Conservation (phyloP, 257 asterid species). For the Penstemon davidsonii region DNA sequence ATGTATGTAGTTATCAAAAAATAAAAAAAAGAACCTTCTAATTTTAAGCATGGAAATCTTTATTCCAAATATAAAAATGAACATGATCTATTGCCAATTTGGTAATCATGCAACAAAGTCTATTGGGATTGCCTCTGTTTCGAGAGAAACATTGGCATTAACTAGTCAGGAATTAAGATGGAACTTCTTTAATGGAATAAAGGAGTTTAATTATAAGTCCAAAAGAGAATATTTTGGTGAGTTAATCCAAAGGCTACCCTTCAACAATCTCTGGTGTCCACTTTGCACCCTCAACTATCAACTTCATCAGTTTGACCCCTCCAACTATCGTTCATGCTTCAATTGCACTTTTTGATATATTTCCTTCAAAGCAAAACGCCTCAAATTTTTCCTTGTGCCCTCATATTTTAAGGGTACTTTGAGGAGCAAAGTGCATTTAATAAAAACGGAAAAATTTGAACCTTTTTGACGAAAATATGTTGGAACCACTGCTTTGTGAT, state of each 20-base stretch:
- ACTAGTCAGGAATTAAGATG: slow-evolving; percentile 39
- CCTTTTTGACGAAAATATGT: too few relatives aligned
- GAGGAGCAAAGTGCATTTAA: too few relatives aligned
- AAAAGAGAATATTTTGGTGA: slow-evolving; percentile 27
- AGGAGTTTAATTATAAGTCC: slow-evolving; percentile 53
- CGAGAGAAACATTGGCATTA: slow-evolving; percentile 52
- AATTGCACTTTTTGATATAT: not conserved
- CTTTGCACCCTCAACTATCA: slow-evolving; percentile 30
- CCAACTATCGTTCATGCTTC: too few relatives aligned
- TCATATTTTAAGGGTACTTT: too few relatives aligned
- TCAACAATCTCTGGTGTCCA: too few relatives aligned
- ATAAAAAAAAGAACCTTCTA: not conserved
- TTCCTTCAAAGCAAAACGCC: too few relatives aligned
- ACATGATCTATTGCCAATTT: slow-evolving; percentile 45
- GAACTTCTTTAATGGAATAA: slow-evolving; percentile 37
- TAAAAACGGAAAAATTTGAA: too few relatives aligned
- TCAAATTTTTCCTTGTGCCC: too few relatives aligned
- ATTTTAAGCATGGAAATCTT: slow-evolving; percentile 14
- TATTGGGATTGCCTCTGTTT: slow-evolving; percentile 53
- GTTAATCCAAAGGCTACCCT: too few relatives aligned
- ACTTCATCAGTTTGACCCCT: not conserved
- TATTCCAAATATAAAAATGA: slow-evolving; percentile 25
- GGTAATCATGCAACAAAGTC: slow-evolving; percentile 52
- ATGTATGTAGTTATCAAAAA: too few relatives aligned
- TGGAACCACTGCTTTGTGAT: not conserved